These are phyloP conservation scores for Coleophoma cylindrospora DNA, from an alignment of 2,329 filamentous ascomycete genomes.

Conservation along the genomic window DNA sequence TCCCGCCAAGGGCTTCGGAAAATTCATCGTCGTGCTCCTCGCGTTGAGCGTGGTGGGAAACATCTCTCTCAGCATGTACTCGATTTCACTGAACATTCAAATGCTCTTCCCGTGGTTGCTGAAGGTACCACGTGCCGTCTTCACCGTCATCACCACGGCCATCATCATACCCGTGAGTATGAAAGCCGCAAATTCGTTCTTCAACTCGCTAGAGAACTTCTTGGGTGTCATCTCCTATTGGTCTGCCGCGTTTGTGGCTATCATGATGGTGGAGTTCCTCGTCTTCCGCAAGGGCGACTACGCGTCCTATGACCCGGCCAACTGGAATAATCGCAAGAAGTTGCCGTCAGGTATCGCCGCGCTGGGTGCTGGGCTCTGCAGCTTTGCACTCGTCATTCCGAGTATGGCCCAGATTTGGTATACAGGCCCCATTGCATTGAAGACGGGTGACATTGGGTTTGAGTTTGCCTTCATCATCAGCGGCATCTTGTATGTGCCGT, in stretches of 20 bases:
- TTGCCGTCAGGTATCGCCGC: conserved; percentile 35
- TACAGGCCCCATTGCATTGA: conserved; percentile 52
- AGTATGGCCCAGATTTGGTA: conserved; percentile 59
- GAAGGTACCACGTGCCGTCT: conserved; percentile 51
- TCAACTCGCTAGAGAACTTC: conserved; percentile 54
- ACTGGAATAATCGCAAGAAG: conserved; percentile 30
- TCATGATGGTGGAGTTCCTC: conserved; percentile 29
- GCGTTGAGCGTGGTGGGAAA: conserved; percentile 55
- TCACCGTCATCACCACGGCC: conserved; percentile 50
- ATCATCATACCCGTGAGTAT: conserved; percentile 56
- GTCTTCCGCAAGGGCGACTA: conserved; percentile 26
- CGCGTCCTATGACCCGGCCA: conserved; percentile 27
- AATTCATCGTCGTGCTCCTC: conserved; percentile 55
- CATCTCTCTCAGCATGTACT: conserved; percentile 54
- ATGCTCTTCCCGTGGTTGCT: conserved; percentile 52
- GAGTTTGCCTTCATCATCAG: conserved; percentile 52
- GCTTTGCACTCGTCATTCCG: conserved; percentile 46
- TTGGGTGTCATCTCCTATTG: conserved; percentile 44
- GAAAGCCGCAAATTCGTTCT: conserved; percentile 49
- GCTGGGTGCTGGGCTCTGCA: conserved; percentile 29
- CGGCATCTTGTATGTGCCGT: conserved; percentile 36
- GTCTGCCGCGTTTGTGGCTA: conserved; percentile 24
- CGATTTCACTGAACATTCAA: conserved; percentile 60
- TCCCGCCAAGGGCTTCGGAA: conserved; percentile 54
- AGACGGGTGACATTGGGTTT: conserved; percentile 60